These are phyloP conservation scores for Nitzschia inconspicua DNA, from an alignment of 108 stramenopile species.

Conservation along the genomic window DNA sequence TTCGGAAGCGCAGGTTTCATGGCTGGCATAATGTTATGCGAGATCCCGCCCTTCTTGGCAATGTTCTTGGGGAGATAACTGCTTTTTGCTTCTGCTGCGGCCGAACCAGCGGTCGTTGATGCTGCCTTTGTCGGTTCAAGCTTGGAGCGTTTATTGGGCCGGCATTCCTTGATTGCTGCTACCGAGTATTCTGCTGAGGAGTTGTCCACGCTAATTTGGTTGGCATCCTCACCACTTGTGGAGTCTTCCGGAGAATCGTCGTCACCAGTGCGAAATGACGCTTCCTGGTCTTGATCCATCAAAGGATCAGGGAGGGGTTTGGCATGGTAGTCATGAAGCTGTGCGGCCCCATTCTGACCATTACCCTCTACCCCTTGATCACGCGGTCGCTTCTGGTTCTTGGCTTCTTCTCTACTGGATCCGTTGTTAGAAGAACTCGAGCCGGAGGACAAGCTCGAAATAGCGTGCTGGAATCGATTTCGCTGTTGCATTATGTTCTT, in stretches of 20 bases:
- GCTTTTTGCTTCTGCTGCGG: neutral
- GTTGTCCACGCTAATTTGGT: slow-evolving; percentile 57
- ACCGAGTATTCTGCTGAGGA: slow-evolving; percentile 60
- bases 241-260: slow-evolving; percentile 46
- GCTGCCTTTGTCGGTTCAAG: neutral
- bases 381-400: slow-evolving; percentile 18
- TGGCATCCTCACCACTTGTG: slow-evolving; percentile 36
- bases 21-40: slow-evolving; percentile 56
- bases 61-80: slow-evolving; percentile 57
- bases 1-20: slow-evolving; percentile 3
- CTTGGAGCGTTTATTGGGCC: slow-evolving; percentile 40
- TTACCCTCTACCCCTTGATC: slow-evolving; percentile 12
- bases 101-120: slow-evolving; percentile 13
- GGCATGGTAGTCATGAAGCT: slow-evolving; percentile 80
- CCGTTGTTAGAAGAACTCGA: slow-evolving; percentile 58
- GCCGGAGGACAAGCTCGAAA: slow-evolving; percentile 70
- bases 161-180: slow-evolving; percentile 22
- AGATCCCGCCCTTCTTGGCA: slow-evolving; percentile 72
- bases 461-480: slow-evolving; percentile 56
- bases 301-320: slow-evolving; percentile 68
- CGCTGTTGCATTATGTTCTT: slow-evolving; percentile 45
- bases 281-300: slow-evolving; percentile 34
- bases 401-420: slow-evolving; percentile 50
- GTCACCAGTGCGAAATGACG: slow-evolving; percentile 23
- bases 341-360: slow-evolving; percentile 35